Evolutionary conservation across 2,329 filamentous ascomycete species (phyloP).

Genomic region (Hymenoscyphus linearis): DNA sequence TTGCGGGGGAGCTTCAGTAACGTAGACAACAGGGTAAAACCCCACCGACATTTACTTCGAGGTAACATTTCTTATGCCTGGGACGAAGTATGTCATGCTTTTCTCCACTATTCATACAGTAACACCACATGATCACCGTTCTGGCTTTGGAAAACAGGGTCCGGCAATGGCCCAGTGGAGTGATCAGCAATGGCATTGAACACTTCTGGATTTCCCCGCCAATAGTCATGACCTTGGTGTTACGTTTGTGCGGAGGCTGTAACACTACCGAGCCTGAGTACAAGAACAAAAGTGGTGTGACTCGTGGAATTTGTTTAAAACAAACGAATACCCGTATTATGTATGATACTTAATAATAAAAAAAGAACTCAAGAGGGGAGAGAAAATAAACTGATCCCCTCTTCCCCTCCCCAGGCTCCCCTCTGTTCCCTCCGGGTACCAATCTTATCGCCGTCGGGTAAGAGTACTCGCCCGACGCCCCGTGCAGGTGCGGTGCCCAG

Average conservation of each 20-base stretch:
- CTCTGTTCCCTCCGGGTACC: background rate
- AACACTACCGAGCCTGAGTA: no score
- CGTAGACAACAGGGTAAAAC: no score
- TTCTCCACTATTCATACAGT: background rate
- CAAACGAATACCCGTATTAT: background rate
- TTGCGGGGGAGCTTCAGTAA: no score
- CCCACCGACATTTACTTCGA: no score
- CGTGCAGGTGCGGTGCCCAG: no score
- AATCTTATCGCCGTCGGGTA: background rate
- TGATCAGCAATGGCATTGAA: background rate
- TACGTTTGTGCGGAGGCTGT: background rate
- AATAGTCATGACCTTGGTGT: background rate
- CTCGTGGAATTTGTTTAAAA: background rate
- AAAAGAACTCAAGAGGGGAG: background rate
- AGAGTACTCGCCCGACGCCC: no score
- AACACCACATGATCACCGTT: background rate
- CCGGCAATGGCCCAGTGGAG: background rate
- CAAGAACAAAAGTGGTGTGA: background rate
- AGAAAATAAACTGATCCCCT: background rate
- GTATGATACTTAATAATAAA: background rate
- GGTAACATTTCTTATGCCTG: no score
- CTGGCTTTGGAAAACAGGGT: background rate
- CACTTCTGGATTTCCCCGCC: background rate
- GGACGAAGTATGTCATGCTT: no score
- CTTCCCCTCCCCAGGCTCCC: no score